phyloP scores from a whole-genome alignment of 345 rosid genomes.

The Dimocarpus longan region DNA sequence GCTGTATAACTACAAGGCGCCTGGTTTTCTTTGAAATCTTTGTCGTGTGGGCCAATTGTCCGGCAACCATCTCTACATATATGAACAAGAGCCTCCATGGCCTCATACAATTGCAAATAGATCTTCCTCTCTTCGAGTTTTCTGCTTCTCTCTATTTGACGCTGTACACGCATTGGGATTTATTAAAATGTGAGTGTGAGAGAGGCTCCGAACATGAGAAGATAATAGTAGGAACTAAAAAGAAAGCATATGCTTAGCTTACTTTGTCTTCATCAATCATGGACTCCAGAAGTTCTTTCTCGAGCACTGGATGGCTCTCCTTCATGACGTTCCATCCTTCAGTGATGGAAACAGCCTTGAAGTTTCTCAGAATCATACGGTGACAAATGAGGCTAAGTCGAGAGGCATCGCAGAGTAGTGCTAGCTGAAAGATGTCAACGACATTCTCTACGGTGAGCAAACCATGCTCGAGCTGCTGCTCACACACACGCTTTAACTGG shows the following conservation, averaged over 20 bases:
- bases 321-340: conserved; percentile 88
- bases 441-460: conserved; percentile 69
- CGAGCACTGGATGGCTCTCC: conserved; percentile 78
- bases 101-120: conserved; percentile 73
- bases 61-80: conserved; percentile 88
- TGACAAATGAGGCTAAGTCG: conserved; percentile 69
- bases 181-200: neutral
- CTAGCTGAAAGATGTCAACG: conserved; percentile 78
- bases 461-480: conserved; percentile 63
- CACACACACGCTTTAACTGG: conserved; percentile 64
- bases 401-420: conserved; percentile 79
- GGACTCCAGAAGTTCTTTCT: conserved; percentile 64
- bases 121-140: conserved; percentile 59
- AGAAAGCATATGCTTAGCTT: conserved; percentile 35
- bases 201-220: neutral
- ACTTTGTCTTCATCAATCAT: conserved; percentile 59
- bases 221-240: neutral
- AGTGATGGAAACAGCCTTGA: conserved; percentile 44
- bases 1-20: conserved; percentile 63
- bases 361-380: conserved; percentile 62
- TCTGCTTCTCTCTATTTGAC: conserved; percentile 50
- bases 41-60: conserved; percentile 88
- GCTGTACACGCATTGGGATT: conserved; percentile 34
- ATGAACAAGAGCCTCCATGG: conserved; percentile 95
- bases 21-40: conserved; percentile 54